phyloP scores from a whole-genome alignment of 169 alveolate genomes.

The Cryptosporidium felis region DNA sequence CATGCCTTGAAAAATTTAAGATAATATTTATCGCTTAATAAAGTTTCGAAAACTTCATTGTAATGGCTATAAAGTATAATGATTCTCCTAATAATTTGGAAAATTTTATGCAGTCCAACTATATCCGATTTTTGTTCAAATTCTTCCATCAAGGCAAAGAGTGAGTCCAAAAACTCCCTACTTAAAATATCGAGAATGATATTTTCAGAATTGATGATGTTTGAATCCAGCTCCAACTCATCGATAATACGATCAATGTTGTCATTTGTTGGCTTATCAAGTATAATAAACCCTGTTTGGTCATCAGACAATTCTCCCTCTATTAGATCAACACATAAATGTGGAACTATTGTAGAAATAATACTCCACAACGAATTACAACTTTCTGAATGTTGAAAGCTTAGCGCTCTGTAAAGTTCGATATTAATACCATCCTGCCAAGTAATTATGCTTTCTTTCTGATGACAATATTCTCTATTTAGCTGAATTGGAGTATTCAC shows the following conservation, averaged over 20 bases:
- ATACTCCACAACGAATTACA: conserved; percentile 72
- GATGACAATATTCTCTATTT: conserved; percentile 63
- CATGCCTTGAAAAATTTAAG: conserved; percentile 60
- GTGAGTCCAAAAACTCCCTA: conserved; percentile 10
- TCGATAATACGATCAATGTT: conserved; percentile 42
- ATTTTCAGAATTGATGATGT: conserved; percentile 31
- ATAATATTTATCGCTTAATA: conserved; percentile 59
- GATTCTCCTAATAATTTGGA: conserved; percentile 35
- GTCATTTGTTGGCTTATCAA: conserved; percentile 2
- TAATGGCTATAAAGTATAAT: conserved; percentile 30
- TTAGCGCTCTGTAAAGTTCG: conserved; percentile 73
- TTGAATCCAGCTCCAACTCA: conserved; percentile 38
- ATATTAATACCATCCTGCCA: conserved; percentile 75
- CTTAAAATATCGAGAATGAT: conserved; percentile 24
- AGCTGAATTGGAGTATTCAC: conserved; percentile 38
- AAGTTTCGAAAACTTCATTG: conserved; percentile 53
- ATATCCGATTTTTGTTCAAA: conserved; percentile 20
- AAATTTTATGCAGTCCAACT: conserved; percentile 31
- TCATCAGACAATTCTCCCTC: conserved; percentile 19
- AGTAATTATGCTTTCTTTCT: conserved; percentile 73
- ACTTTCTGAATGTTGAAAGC: conserved; percentile 75
- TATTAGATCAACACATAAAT: conserved; percentile 52
- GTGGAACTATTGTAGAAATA: conserved; percentile 38
- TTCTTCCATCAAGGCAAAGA: conserved; percentile 57
- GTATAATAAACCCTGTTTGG: background rate